Evolutionary conservation across 1,284 basidiomycete genomes (phyloP).

Genomic region (Vanrija sp.): DNA sequence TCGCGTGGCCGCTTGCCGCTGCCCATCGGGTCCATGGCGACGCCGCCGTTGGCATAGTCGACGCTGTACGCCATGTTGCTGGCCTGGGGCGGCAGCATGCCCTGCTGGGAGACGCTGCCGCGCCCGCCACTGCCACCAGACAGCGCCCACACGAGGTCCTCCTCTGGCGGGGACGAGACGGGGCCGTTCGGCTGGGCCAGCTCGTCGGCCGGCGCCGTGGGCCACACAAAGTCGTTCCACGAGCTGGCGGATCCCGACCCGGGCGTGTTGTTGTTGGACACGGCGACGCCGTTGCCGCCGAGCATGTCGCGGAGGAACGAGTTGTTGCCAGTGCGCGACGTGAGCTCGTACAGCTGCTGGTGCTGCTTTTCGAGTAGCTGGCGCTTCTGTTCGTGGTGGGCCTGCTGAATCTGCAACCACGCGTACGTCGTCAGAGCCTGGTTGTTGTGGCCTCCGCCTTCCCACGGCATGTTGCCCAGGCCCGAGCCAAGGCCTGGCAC

Average conservation of each 20-base stretch:
- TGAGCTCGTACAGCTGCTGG: conserved; percentile 38
- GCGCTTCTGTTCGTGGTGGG: conserved; percentile 44
- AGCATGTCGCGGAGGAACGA: conserved; percentile 18
- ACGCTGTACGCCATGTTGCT: too few species aligned
- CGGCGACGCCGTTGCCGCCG: conserved; percentile 1
- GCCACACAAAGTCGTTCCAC: conserved; percentile 17
- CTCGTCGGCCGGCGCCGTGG: conserved; percentile 5
- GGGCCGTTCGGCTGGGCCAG: background rate
- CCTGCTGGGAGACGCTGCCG: too few species aligned
- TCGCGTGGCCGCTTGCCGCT: too few species aligned
- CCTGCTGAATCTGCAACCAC: conserved; percentile 45
- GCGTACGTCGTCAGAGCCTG: conserved; percentile 38
- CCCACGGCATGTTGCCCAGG: conserved; percentile 26
- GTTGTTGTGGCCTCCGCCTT: conserved; percentile 20
- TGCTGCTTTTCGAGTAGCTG: conserved; percentile 39
- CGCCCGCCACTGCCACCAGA: background rate
- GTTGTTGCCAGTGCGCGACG: conserved; percentile 6
- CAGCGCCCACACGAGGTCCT: conserved; percentile 19
- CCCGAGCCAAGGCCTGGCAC: background rate
- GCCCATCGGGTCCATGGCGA: too few species aligned
- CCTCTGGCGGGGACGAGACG: conserved; percentile 14
- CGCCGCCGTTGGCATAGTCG: too few species aligned
- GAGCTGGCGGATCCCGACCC: background rate
- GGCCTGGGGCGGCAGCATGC: too few species aligned
- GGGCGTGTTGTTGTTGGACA: background rate